Base-by-base conservation (phyloP, 1,284 basidiomycete species). In the Xanthoconium separans region DNA sequence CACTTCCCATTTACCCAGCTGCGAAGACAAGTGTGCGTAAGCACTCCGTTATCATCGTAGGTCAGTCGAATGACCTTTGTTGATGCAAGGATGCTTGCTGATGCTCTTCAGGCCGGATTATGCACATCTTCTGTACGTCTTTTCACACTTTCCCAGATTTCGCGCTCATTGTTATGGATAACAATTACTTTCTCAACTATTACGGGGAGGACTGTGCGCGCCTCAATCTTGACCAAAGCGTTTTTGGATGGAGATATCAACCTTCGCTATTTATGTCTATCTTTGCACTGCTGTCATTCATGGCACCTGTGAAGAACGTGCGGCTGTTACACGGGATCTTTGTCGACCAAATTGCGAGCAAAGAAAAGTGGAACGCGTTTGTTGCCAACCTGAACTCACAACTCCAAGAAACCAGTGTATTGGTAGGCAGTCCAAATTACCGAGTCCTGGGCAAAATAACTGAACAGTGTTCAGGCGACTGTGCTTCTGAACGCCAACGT, bases 131-230 rank as follows among this genome's bases (percentile, higher is more conserved):
- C 57, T 68, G 80, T 78, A 61, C 44, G 75, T 59, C 6, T 36
- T 9, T 12, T 29, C 30, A 1, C 52, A 6, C 6, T 37, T 6
- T 52, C 29, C 6, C 1, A 9, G 1, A 0, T 3, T 40, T 33
- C 37, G 0, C 12, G 12, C 31, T 59, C 44, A 62, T 50, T 41
- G 12, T 44, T 20, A 16, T 42, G 72, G 68, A 62, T 44, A 68
- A 69, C 20, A 70, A 77, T 41, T 73, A 73, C 31, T 83, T 80
- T 58, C 34, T 79, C 6, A 75, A 85, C 56, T 79, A 76, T 57
- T 65, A 82, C 27, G 85, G 83, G 3, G 76, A 83, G 60, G 68
- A 74, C 0, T 74, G 73, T 30, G 80, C 78, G 0, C 80, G 84
- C 1, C 71, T 83, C 7, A 66, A 73, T 40, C 71, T 73, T 9